Percentiles rank a stretch among this genome's conserved stretches.
These are phyloP conservation scores for Forsythia suspensa DNA, from an alignment of 257 asterid genomes.

Conservation along the genomic window DNA sequence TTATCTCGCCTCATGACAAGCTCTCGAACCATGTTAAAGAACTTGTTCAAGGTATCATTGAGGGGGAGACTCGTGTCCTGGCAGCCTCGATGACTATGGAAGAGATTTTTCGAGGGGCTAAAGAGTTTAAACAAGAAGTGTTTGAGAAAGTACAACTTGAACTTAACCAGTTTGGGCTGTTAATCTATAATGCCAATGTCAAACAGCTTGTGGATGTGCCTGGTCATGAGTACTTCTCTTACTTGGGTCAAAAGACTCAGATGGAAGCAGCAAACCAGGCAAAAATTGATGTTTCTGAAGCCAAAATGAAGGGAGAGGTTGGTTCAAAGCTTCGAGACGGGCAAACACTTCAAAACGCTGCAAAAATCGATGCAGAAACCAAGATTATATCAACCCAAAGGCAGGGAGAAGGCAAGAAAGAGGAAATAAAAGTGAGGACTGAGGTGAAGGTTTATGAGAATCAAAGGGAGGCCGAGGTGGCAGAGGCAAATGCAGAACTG, in stretches of 20 bases:
- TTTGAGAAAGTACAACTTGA: slow-evolving; percentile 66
- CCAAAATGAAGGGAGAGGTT: slow-evolving; percentile 64
- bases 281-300: slow-evolving; percentile 55
- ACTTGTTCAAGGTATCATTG: slow-evolving; percentile 66
- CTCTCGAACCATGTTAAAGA: slow-evolving; percentile 56
- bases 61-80: slow-evolving; percentile 69
- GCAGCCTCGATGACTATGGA: slow-evolving; percentile 84
- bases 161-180: slow-evolving; percentile 58
- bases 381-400: slow-evolving; percentile 52
- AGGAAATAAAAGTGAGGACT: slow-evolving; percentile 51
- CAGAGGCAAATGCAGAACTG: slow-evolving; percentile 53
- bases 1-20: slow-evolving; percentile 61
- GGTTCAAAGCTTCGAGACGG: slow-evolving; percentile 55
- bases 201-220: slow-evolving; percentile 68
- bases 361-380: slow-evolving; percentile 65
- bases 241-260: slow-evolving; percentile 63
- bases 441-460: slow-evolving; percentile 60
- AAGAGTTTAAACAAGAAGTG: slow-evolving; percentile 57
- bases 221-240: slow-evolving; percentile 69
- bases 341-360: slow-evolving; percentile 54
- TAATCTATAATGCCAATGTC: slow-evolving; percentile 69
- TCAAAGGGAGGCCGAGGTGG: slow-evolving; percentile 57
- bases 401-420: slow-evolving; percentile 55
- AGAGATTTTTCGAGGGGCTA: slow-evolving; percentile 56
- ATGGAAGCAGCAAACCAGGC: slow-evolving; percentile 77